Base-by-base conservation (phyloP, 192 early-diverging fungal genomes). In the Coemansia sp. region DNA sequence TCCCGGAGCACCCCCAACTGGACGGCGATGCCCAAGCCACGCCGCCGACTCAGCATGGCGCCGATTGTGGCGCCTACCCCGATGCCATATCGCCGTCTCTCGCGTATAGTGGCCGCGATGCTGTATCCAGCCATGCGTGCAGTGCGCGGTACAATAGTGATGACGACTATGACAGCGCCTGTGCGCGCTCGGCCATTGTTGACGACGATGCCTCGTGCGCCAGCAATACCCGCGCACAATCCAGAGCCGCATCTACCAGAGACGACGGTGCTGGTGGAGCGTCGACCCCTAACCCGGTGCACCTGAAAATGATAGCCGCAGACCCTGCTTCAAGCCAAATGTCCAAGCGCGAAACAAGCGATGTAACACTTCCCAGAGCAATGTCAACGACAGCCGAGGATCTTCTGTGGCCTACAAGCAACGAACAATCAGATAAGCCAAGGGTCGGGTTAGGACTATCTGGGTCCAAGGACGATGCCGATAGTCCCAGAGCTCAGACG, bases 201-300 rank as follows among this genome's bases (percentile, higher is more conserved):
- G 55, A 33, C 9, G 29, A 57, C 55, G 23, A 36, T 36, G 55
- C 14, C 19, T 57, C 34, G 9, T 35, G 29, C 33, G n/a, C 55
- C 14, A 57, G 55, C 55, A 57, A 57, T 57, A 57, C 55, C 15
- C 55, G 34, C 34, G 55, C 55, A 36, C 55, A 57, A 35, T 35
- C 55, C 29, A 57, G 11, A 20, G 17, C 55, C n/a, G 33, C 13
- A 7, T 52, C 49, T 25, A 20, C 5, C 22, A 25, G 22, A 25
- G 49, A 25, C 2, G 20, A 4, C 10, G 29, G 29, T 29, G 49
- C 11, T 25, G 22, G 23, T 20, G 23, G 25, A 25, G 49, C 22
- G 23, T 9, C 49, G 8, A 52, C 1, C 23, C 23, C 49, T 25
- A 25, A 29, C 13, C 49, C 4, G 20, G 22, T 25, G 8, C 20